Evolutionary conservation across 768 basidiomycete genomes (phyloP).

Genomic region (Chalciporus piperatus): DNA sequence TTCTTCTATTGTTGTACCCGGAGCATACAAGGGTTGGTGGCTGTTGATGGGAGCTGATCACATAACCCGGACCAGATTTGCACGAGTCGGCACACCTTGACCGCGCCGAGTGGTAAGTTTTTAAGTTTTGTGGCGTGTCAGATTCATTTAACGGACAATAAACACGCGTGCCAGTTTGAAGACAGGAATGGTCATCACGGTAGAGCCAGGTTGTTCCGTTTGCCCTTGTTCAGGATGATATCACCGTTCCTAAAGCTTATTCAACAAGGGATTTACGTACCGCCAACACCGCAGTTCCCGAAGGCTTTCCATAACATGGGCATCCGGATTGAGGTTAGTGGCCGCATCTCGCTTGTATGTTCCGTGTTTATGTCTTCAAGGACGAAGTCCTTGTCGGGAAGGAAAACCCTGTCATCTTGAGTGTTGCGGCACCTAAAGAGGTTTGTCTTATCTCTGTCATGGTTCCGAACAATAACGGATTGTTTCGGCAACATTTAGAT

Average conservation of each 20-base stretch:
- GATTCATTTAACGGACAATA: slow-evolving; percentile 7
- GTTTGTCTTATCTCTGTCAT: slow-evolving; percentile 33
- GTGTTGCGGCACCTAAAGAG: slow-evolving; percentile 80
- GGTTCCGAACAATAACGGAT: slow-evolving; percentile 3
- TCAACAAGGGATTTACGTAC: slow-evolving; percentile 78
- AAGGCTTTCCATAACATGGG: slow-evolving; percentile 88
- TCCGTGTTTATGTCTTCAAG: slow-evolving; percentile 27
- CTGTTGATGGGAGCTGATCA: slow-evolving; percentile 10
- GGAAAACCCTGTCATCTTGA: slow-evolving; percentile 59
- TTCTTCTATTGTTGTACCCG: not conserved
- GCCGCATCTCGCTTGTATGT: not conserved
- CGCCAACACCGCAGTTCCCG: slow-evolving; percentile 74
- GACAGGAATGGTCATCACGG: slow-evolving; percentile 87
- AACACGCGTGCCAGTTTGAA: slow-evolving; percentile 48
- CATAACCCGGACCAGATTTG: slow-evolving; percentile 53
- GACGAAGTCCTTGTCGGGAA: slow-evolving; percentile 75
- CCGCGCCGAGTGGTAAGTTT: slow-evolving; percentile 49
- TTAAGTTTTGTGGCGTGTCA: not conserved
- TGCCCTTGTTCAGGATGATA: not conserved
- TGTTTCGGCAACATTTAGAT: slow-evolving; percentile 39
- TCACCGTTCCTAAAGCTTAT: slow-evolving; percentile 4
- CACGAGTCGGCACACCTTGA: slow-evolving; percentile 78
- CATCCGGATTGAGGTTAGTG: slow-evolving; percentile 80
- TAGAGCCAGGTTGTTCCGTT: slow-evolving; percentile 69
- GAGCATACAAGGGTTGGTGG: slow-evolving; percentile 5